phyloP scores from a whole-genome alignment of 2,329 filamentous ascomycete species.

The Phaeosphaeria sp. region DNA sequence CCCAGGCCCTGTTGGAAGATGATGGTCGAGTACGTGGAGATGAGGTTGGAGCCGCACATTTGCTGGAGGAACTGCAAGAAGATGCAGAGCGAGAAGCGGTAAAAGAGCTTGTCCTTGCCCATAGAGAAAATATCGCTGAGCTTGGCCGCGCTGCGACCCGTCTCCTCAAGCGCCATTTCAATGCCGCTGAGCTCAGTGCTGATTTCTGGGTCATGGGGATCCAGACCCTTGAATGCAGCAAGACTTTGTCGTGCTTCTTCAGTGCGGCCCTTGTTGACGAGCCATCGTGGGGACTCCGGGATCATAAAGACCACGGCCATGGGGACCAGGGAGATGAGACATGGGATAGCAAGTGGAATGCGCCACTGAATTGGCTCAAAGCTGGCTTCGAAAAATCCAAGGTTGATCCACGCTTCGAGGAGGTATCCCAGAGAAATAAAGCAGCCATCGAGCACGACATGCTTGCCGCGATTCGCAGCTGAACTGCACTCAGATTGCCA shows the following conservation, averaged over 20 bases:
- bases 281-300: conserved; percentile 73
- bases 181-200: conserved; percentile 69
- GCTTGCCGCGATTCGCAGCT: conserved; percentile 49
- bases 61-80: conserved; percentile 60
- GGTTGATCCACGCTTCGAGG: conserved; percentile 57
- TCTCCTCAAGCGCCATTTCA: conserved; percentile 60
- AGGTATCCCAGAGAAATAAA: conserved; percentile 57
- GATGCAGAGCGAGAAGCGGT: conserved; percentile 60
- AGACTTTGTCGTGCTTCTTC: conserved; percentile 66
- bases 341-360: conserved; percentile 72
- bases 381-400: conserved; percentile 63
- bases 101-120: conserved; percentile 71
- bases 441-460: conserved; percentile 54
- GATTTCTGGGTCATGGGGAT: conserved; percentile 59
- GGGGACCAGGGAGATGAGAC: conserved; percentile 62
- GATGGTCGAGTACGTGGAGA: conserved; percentile 57
- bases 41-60: conserved; percentile 58
- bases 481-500: conserved; percentile 55
- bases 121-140: conserved; percentile 60
- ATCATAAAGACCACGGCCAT: conserved; percentile 69
- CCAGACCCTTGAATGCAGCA: conserved; percentile 49
- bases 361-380: conserved; percentile 68
- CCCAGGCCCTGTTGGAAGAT: conserved; percentile 53
- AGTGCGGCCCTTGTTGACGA: conserved; percentile 70
- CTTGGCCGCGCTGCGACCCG: conserved; percentile 66